Conservation (phyloP, 208 protist genomes). For the Trypanosoma lewisi region DNA sequence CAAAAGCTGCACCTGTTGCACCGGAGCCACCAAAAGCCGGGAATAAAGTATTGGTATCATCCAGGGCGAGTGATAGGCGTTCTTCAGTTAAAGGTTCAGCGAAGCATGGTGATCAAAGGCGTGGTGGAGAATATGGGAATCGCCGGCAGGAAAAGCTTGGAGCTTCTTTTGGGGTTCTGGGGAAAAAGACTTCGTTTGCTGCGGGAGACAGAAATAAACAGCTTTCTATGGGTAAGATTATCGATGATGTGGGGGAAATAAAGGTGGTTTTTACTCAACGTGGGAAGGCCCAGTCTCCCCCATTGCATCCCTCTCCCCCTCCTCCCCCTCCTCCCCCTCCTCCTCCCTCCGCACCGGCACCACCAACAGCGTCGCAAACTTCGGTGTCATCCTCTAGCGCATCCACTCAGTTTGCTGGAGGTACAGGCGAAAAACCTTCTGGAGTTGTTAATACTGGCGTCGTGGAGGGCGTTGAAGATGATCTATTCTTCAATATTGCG, state of each 20-base stretch:
- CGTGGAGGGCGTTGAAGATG: conserved; percentile 4
- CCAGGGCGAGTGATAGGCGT: neutral
- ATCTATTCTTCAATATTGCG: conserved; percentile 21
- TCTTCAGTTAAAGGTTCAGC: neutral
- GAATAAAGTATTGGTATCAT: conserved; percentile 3
- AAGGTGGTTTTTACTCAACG: conserved; percentile 27
- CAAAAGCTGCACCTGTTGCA: conserved; percentile 21
- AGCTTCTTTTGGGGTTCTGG: neutral
- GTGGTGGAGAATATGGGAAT: neutral
- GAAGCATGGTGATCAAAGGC: neutral
- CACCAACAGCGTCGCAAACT: conserved; percentile 21
- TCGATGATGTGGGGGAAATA: conserved; percentile 15
- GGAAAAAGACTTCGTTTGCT: neutral
- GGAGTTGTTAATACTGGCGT: neutral
- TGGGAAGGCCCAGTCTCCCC: conserved; percentile 2
- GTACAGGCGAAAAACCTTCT: neutral
- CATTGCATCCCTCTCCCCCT: conserved; percentile 20
- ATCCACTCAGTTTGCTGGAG: neutral
- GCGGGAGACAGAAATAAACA: neutral
- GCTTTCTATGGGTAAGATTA: neutral
- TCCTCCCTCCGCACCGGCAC: conserved; percentile 9
- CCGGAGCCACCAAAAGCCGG: conserved; percentile 16
- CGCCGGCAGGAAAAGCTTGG: neutral
- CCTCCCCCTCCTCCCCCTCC: conserved; percentile 21
- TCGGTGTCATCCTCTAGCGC: conserved; percentile 2